phyloP scores from a whole-genome alignment of 2,329 filamentous ascomycete species.

The Colletotrichum lindemuthianum region DNA sequence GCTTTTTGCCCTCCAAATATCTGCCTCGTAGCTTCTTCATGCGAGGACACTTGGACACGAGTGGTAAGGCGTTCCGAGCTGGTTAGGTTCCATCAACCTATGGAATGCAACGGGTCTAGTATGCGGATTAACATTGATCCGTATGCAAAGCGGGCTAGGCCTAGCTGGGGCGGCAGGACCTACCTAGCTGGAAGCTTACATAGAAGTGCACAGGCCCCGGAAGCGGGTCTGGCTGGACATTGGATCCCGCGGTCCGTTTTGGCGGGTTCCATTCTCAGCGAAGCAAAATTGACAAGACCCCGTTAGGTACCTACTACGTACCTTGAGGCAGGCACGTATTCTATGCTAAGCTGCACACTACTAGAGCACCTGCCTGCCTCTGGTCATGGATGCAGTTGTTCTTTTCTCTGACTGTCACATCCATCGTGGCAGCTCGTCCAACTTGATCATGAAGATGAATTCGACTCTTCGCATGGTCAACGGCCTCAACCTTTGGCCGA shows the following conservation, averaged over 20 bases:
- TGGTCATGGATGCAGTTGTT: slow-evolving; percentile 2
- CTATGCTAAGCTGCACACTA: slow-evolving; percentile 8
- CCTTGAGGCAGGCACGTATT: too few species aligned
- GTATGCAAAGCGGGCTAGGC: neutral
- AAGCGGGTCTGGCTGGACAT: slow-evolving; percentile 11
- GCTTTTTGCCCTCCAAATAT: slow-evolving; percentile 25
- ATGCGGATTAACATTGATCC: slow-evolving; percentile 13
- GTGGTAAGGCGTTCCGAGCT: slow-evolving; percentile 24
- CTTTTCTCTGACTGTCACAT: neutral
- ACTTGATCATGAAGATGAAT: neutral
- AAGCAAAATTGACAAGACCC: slow-evolving; percentile 24
- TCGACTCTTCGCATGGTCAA: neutral
- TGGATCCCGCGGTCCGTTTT: slow-evolving; percentile 23
- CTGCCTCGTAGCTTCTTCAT: slow-evolving; percentile 17
- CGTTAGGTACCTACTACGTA: slow-evolving; percentile 2
- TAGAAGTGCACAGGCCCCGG: slow-evolving; percentile 24
- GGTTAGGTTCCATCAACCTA: too few species aligned
- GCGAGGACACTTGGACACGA: slow-evolving; percentile 27
- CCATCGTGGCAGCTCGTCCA: neutral
- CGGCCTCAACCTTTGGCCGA: slow-evolving; percentile 2
- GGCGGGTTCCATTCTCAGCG: slow-evolving; percentile 18
- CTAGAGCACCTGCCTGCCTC: slow-evolving; percentile 3
- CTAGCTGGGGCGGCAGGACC: neutral
- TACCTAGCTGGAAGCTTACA: slow-evolving; percentile 24
- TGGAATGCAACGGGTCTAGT: slow-evolving; percentile 18